Evolutionary conservation across 2,329 filamentous ascomycete species (phyloP), one percentile per base, ranked within the genome.

Genomic region (Ophiostoma tasmaniense): DNA sequence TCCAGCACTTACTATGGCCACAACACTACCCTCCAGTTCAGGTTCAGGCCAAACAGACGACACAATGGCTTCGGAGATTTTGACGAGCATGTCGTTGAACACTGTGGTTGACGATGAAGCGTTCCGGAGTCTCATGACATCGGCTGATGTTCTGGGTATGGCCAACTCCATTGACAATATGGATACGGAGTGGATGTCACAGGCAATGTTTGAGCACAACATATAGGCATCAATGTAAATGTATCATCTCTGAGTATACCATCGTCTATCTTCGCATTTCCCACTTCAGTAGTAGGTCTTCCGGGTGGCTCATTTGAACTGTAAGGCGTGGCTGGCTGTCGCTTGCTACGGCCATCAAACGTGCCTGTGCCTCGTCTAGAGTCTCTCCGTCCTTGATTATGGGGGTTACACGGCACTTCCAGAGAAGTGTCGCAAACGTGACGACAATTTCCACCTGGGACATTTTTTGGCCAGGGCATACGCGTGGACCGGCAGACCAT

Each of bases 391-490:
- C 52, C 28, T 52, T 42, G 10, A 67, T 42, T 70, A 77, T 72
- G 35, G 74, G 69, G 70, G 74, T 68, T 65, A 74, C 68, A 3
- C 71, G 66, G 65, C 74, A 74, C 30, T 68, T 28, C 20, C 75
- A 72, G 39, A 83, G 75, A 14, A 84, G 71, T 1, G 77, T 77
- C 69, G 79, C 73, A 30, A 86, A 73, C 2, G 81, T 79, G 14
- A 78, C 79, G 3, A 80, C 79, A 73, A 85, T 85, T 73, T 86
- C 84, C 1, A 86, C 83, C 74, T 86, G 81, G 1, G 83, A 77
- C 78, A 86, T 83, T 73, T 84, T 85, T 76, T 81, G 78, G 0
- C 84, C 84, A 0, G 83, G 82, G 73, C 84, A 86, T 3, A 81
- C 75, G 5, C 84, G 74, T 13, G 83, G 82, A 0, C 84, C 83